Percentiles rank a stretch among this genome's conserved stretches.
phyloP scores from a whole-genome alignment of 2,329 filamentous ascomycete species.

The Beauveria pseudobassiana region DNA sequence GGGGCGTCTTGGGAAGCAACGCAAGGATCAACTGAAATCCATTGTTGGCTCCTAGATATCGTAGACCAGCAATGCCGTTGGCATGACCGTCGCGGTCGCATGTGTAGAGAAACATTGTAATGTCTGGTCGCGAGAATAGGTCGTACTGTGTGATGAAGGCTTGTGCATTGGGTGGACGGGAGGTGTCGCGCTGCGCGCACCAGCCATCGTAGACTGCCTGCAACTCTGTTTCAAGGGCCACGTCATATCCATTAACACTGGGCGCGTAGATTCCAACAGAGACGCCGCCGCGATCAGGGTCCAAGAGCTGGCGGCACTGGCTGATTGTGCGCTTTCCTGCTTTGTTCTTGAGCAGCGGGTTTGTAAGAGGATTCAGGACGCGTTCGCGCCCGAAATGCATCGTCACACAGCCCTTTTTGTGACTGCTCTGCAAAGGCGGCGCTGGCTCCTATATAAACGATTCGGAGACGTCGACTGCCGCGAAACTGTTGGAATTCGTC shows the following conservation, averaged over 20 bases:
- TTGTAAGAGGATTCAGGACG: conserved; percentile 15
- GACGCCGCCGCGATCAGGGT: conserved; percentile 14
- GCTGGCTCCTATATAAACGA: conserved; percentile 17
- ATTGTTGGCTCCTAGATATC: conserved; percentile 15
- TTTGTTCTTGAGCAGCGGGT: conserved; percentile 14
- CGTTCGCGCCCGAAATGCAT: conserved; percentile 17
- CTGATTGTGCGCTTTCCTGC: conserved; percentile 17
- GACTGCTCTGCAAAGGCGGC: conserved; percentile 14
- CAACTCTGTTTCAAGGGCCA: conserved; percentile 13
- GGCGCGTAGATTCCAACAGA: conserved; percentile 9
- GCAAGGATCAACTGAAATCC: conserved; percentile 18
- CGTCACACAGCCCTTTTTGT: conserved; percentile 12
- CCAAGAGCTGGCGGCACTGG: conserved; percentile 17
- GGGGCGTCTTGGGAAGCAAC: conserved; percentile 19
- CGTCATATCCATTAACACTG: conserved; percentile 10
- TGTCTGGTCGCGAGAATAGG: conserved; percentile 15
- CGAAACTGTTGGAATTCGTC: conserved; percentile 15
- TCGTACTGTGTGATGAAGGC: conserved; percentile 18
- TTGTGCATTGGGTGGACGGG: conserved; percentile 9
- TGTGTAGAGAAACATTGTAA: conserved; percentile 15
- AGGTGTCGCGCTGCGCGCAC: conserved; percentile 13
- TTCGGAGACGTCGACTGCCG: conserved; percentile 2
- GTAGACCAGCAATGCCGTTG: conserved; percentile 16
- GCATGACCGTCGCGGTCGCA: conserved; percentile 10
- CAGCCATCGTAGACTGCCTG: conserved; percentile 16